phyloP scores from a whole-genome alignment of 345 rosid genomes.

The Ceriops tagal region DNA sequence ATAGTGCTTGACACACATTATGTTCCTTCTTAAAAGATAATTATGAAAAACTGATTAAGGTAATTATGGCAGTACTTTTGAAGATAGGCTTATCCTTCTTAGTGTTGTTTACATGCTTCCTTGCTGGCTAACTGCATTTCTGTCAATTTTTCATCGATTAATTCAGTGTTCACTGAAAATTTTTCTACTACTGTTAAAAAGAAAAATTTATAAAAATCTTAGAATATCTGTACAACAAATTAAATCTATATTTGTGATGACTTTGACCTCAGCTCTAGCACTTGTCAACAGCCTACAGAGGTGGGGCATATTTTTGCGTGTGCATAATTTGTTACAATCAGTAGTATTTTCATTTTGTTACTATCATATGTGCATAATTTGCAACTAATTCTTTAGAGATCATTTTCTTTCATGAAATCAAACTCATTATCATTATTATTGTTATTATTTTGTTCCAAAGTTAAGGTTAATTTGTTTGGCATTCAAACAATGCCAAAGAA shows the following conservation, averaged over 20 bases:
- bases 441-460: too few relatives aligned
- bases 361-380: too few relatives aligned
- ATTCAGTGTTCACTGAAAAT: not conserved
- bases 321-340: too few relatives aligned
- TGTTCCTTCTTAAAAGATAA: not conserved
- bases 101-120: not conserved
- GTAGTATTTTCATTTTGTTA: too few relatives aligned
- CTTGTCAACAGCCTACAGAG: conserved; percentile 73
- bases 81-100: not conserved
- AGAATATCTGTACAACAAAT: not conserved
- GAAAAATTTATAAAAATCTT: not conserved
- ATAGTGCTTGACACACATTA: not conserved
- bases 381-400: too few relatives aligned
- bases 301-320: conserved; percentile 33
- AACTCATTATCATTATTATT: too few relatives aligned
- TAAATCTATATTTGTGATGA: conserved; percentile 9
- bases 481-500: too few relatives aligned
- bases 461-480: too few relatives aligned
- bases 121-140: not conserved
- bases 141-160: not conserved
- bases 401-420: too few relatives aligned
- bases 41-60: not conserved
- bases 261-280: conserved; percentile 55
- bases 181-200: not conserved
- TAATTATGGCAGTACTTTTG: not conserved